phyloP scores from a whole-genome alignment of 805 yeast genomes.

The Pichia sporocuriosa region DNA sequence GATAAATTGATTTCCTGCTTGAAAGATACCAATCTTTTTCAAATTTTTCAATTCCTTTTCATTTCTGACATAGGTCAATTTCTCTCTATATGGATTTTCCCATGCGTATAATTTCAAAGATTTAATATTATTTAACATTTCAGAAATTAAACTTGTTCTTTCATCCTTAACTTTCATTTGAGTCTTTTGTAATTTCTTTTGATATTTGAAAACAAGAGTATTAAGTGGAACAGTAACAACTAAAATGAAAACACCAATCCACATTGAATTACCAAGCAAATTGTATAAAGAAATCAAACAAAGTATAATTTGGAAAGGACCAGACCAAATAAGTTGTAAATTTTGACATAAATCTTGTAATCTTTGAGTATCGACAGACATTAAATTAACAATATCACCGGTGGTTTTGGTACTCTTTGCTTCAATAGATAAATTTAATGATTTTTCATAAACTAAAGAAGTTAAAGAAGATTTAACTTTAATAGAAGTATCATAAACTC shows the following conservation, averaged over 20 bases:
- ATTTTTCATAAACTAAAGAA: conserved; percentile 59
- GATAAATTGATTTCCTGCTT: conserved; percentile 64
- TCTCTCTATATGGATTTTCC: conserved; percentile 80
- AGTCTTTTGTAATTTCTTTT: conserved; percentile 65
- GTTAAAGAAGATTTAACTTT: conserved; percentile 64
- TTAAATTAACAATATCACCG: conserved; percentile 89
- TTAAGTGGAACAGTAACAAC: conserved; percentile 74
- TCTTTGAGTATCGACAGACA: conserved; percentile 92
- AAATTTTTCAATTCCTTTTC: conserved; percentile 76
- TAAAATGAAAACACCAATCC: conserved; percentile 88
- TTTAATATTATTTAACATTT: conserved; percentile 84
- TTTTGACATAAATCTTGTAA: conserved; percentile 76
- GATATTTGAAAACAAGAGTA: conserved; percentile 57
- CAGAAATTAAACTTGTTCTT: conserved; percentile 83
- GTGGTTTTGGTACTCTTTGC: conserved; percentile 66
- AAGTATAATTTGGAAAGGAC: conserved; percentile 78
- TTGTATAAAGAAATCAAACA: conserved; percentile 70
- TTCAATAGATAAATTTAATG: conserved; percentile 64
- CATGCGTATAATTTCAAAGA: conserved; percentile 91
- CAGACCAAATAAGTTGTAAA: conserved; percentile 82
- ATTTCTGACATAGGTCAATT: conserved; percentile 76
- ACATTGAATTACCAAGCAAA: conserved; percentile 82
- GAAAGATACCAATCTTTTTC: conserved; percentile 62
- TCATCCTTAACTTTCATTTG: conserved; percentile 91
- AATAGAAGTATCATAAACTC: conserved; percentile 72